These are phyloP conservation scores for Yamadazyma siamensis DNA, from an alignment of 1,139 yeast species.

Conservation along the genomic window DNA sequence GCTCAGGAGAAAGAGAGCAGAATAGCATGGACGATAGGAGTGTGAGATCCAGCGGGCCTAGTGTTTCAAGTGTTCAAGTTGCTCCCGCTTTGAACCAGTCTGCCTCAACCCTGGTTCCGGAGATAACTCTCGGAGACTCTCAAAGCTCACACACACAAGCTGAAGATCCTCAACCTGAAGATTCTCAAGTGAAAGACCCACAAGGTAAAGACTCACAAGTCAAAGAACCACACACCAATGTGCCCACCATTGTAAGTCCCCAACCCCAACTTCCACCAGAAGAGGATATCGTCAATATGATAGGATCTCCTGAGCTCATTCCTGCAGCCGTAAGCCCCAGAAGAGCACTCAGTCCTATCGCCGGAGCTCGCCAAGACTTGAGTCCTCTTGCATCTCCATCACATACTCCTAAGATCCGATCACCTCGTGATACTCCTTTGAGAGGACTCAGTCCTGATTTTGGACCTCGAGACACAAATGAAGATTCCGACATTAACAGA, in stretches of 20 bases:
- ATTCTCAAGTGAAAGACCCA: neutral
- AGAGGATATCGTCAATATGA: conserved; percentile 19
- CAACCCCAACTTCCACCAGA: no score
- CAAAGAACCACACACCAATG: conserved; percentile 4
- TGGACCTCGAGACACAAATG: neutral
- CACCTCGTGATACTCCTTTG: no score
- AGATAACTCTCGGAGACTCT: neutral
- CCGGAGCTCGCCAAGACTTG: conserved; percentile 8
- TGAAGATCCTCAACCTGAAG: conserved; percentile 1
- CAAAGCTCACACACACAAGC: no score
- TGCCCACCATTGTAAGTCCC: neutral
- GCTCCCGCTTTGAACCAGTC: no score
- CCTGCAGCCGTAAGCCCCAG: conserved; percentile 15
- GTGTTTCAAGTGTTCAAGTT: no score
- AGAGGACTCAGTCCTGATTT: neutral
- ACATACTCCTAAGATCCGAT: neutral
- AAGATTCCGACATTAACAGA: no score
- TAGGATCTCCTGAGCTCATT: conserved; percentile 12
- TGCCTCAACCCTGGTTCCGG: neutral
- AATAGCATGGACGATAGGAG: conserved; percentile 1
- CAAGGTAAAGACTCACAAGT: no score
- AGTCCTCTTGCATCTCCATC: conserved; percentile 8
- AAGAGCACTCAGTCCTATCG: conserved; percentile 11
- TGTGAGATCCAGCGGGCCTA: neutral
- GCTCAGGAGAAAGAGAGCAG: conserved; percentile 11